Base-by-base conservation (phyloP, 1,139 yeast species). In the Diutina ranongensis region DNA sequence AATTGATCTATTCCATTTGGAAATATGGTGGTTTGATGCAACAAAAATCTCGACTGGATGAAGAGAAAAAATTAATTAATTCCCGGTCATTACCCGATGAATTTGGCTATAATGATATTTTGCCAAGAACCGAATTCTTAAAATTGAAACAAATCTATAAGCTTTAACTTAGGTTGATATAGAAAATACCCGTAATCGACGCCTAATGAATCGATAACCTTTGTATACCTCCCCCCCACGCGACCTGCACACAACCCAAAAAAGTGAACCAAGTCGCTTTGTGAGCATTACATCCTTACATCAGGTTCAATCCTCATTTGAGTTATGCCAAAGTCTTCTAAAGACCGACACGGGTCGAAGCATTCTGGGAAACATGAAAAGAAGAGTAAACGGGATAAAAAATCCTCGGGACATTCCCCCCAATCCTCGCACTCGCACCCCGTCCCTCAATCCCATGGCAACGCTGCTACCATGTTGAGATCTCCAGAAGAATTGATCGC, bases 1-100 rank as follows among this genome's bases (percentile, higher is more conserved):
- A 78, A 50, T 60, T 82, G 51, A 79, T 82, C 35, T 68, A 76
- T 60, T 73, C 76, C 32, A 55, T 80, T 22, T 67, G 73, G 59
- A 65, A 74, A 38, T 61, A 69, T 51, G 84, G 82, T 4, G 44
- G 35, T 2, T 72, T 56, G 58, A 71, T 68, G 70, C 64, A 52
- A 56, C 49, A 54, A 51, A 51, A 59, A 54, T 50, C 56, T 57
- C 49, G 78, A 52, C 58, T 70, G 45, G 54, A 58, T 41, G 65
- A 57, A 46, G 72, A 72, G 52, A 54, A 58, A 49, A 57, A 61
- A 50, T 57, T 73, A 51, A 67, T 72, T 49, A 54, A 58, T 46
- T 56, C 69, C 49, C 53, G 61, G 41, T 48, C 65, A 5, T 54
- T 63, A 21, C 51, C 58, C 27, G 57, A 59, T 22, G 69, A 67